Percentiles rank a stretch among this genome's conserved stretches.
These are phyloP conservation scores for Cordyceps tenuipes DNA, from an alignment of 2,329 filamentous ascomycete genomes.

Conservation along the genomic window DNA sequence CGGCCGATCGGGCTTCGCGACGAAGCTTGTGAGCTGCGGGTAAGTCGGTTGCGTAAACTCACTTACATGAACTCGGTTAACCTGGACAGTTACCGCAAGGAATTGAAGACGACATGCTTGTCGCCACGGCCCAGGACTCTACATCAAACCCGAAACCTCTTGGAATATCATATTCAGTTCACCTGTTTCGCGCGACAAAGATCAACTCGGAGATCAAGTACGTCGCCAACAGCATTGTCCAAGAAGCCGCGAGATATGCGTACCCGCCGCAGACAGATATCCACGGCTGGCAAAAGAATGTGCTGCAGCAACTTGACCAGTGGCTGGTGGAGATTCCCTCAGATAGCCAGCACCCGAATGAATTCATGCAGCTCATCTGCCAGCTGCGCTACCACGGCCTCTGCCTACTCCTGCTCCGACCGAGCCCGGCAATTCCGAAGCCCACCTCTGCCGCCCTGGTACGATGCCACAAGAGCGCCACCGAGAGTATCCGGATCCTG, in stretches of 20 bases:
- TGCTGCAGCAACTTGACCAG: constrained; percentile 30
- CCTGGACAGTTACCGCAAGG: constrained; percentile 21
- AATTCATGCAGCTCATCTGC: constrained; percentile 27
- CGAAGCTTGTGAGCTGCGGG: constrained; percentile 44
- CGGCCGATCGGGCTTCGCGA: constrained; percentile 46
- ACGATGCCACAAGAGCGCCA: constrained; percentile 35
- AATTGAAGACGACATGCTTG: constrained; percentile 18
- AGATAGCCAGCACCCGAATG: constrained; percentile 11
- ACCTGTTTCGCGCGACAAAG: constrained; percentile 38
- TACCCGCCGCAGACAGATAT: constrained; percentile 38
- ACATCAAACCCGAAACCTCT: constrained; percentile 13
- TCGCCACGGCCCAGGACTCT: constrained; percentile 7
- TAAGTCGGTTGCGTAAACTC: constrained; percentile 18
- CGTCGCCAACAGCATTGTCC: constrained; percentile 43
- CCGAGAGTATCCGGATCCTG: constrained; percentile 31
- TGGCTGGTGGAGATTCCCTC: constrained; percentile 32
- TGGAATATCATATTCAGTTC: constrained; percentile 36
- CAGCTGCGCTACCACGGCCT: constrained; percentile 39
- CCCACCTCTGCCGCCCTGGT: constrained; percentile 32
- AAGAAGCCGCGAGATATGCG: constrained; percentile 37
- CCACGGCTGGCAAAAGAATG: constrained; percentile 35
- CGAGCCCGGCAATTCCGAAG: constrained; percentile 42
- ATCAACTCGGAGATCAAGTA: constrained; percentile 52
- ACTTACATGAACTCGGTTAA: constrained; percentile 13
- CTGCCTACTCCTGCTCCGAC: constrained; percentile 40